Evolutionary conservation across 1,284 basidiomycete species (phyloP).

Genomic region (Naganishia sp.): DNA sequence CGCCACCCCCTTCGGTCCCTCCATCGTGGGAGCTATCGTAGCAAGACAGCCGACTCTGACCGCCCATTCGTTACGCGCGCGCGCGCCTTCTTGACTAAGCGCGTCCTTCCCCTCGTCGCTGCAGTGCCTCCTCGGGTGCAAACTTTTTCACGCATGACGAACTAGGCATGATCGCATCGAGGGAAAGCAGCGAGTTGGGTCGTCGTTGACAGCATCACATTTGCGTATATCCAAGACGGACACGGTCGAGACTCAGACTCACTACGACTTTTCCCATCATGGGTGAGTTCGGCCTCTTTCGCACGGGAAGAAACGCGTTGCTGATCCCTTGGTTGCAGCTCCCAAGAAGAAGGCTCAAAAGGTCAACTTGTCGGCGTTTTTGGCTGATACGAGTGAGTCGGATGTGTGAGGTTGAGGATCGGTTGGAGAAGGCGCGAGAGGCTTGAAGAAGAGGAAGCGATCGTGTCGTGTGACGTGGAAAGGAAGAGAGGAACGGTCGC

Average conservation of each 20-base stretch:
- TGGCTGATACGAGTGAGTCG: slow-evolving; percentile 73
- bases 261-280: too few species aligned
- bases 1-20: too few species aligned
- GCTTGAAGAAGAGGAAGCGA: background rate
- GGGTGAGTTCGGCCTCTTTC: background rate
- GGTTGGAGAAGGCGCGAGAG: background rate
- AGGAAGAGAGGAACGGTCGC: slow-evolving; percentile 6
- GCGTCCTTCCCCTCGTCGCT: background rate
- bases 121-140: slow-evolving; percentile 10
- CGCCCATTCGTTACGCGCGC: too few species aligned
- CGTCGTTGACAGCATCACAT: background rate
- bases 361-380: slow-evolving; percentile 85
- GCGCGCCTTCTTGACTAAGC: background rate
- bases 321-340: slow-evolving; percentile 40
- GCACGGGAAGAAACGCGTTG: background rate
- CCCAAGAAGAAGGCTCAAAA: slow-evolving; percentile 79
- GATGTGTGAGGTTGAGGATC: background rate
- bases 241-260: background rate
- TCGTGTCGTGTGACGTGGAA: slow-evolving; percentile 32
- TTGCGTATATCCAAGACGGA: background rate
- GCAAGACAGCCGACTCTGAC: too few species aligned
- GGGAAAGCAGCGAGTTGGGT: background rate
- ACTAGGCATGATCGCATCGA: background rate
- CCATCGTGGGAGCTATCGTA: too few species aligned
- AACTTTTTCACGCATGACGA: slow-evolving; percentile 30